These are phyloP conservation scores for Lentinula lateritia DNA, from an alignment of 768 basidiomycete genomes.

Conservation along the genomic window DNA sequence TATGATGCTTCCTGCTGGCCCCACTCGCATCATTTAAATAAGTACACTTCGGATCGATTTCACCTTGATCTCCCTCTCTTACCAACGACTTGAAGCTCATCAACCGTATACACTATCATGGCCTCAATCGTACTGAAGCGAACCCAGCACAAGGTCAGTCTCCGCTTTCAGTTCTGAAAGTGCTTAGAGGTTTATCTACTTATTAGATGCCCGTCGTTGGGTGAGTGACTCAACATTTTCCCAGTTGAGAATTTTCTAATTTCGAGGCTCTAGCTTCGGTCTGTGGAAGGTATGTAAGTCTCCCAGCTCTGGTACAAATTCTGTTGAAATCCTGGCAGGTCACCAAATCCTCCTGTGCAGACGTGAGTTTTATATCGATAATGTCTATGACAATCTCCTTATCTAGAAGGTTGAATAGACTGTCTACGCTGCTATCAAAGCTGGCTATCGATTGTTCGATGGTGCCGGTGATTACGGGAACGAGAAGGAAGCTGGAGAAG, in stretches of 20 bases:
- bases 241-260: conserved; percentile 4
- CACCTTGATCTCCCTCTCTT: neutral
- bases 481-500: conserved; percentile 80
- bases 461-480: conserved; percentile 88
- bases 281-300: conserved; percentile 56
- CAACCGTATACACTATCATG: conserved; percentile 28
- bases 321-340: conserved; percentile 30
- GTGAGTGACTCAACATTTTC: conserved; percentile 29
- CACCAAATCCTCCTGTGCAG: conserved; percentile 53
- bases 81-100: neutral
- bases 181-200: neutral
- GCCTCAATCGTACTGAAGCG: conserved; percentile 48
- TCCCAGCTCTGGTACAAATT: neutral
- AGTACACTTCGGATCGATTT: neutral
- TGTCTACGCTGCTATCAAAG: conserved; percentile 83
- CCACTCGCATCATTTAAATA: neutral
- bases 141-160: conserved; percentile 50
- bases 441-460: conserved; percentile 83
- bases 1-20: conserved; percentile 6
- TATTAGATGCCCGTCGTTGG: conserved; percentile 66
- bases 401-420: conserved; percentile 32
- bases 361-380: conserved; percentile 34
- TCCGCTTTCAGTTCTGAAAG: neutral
- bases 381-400: neutral
- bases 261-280: conserved; percentile 43